Evolutionary conservation across 768 basidiomycete genomes (phyloP).

Genomic region (Fomitopsis pulvina): DNA sequence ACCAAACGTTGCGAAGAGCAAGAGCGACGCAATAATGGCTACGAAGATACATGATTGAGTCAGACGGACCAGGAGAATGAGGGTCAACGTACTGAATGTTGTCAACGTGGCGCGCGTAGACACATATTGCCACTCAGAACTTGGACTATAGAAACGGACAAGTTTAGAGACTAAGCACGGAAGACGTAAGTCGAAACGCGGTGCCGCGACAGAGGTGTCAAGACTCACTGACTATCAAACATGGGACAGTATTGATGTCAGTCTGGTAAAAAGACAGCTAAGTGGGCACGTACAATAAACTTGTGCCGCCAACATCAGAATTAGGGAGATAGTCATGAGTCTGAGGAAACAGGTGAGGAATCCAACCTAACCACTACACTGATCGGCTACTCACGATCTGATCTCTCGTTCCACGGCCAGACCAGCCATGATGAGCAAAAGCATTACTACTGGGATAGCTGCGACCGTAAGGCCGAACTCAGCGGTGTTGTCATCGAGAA

Average conservation of each 20-base stretch:
- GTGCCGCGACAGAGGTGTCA: not conserved
- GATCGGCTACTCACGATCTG: slow-evolving; percentile 47
- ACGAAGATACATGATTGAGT: slow-evolving; percentile 1
- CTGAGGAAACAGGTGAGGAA: slow-evolving; percentile 26
- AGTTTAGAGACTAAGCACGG: slow-evolving; percentile 67
- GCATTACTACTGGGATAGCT: slow-evolving; percentile 74
- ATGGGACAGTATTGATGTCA: slow-evolving; percentile 4
- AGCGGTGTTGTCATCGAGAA: slow-evolving; percentile 52
- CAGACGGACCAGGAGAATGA: not conserved
- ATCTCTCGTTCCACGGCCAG: slow-evolving; percentile 75
- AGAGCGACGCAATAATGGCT: slow-evolving; percentile 74
- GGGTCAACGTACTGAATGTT: slow-evolving; percentile 60
- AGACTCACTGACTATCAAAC: slow-evolving; percentile 18
- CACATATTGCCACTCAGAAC: slow-evolving; percentile 44
- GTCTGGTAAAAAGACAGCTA: not conserved
- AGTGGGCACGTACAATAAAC: slow-evolving; percentile 59
- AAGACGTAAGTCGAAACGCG: not conserved
- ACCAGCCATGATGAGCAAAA: slow-evolving; percentile 58
- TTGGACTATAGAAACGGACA: slow-evolving; percentile 72
- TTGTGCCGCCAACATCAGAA: slow-evolving; percentile 71
- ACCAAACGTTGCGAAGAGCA: slow-evolving; percentile 66
- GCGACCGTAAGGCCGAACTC: slow-evolving; percentile 81
- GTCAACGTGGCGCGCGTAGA: slow-evolving; percentile 79
- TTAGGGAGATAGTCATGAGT: slow-evolving; percentile 67
- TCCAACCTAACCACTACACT: not conserved